phyloP scores from a whole-genome alignment of 139 green algal species.

The Chlamydomonas sp. region DNA sequence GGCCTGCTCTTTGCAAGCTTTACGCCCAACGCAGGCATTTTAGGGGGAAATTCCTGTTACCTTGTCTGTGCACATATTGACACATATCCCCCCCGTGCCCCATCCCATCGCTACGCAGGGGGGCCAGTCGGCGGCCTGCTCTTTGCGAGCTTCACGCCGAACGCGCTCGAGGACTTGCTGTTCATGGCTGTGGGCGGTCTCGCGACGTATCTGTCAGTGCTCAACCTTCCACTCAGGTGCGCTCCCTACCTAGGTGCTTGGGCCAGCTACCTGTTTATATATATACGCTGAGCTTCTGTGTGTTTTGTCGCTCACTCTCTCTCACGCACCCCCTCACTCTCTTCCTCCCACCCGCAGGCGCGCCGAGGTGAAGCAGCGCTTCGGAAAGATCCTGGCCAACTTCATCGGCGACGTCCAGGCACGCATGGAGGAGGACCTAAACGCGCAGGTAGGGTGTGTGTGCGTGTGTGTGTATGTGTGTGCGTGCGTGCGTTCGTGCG shows the following conservation, averaged over 20 bases:
- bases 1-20: conserved; percentile 52
- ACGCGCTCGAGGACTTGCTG: conserved; percentile 74
- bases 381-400: conserved; percentile 40
- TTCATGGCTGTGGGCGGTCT: conserved; percentile 45
- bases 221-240: conserved; percentile 72
- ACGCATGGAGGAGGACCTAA: conserved; percentile 44
- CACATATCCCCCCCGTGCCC: too few relatives aligned
- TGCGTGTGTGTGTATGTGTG: not conserved
- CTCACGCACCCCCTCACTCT: too few relatives aligned
- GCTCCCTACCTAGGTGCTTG: not conserved
- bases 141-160: conserved; percentile 52
- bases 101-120: too few relatives aligned
- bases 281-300: too few relatives aligned
- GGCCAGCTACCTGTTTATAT: not conserved
- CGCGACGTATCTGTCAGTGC: conserved; percentile 64
- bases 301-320: too few relatives aligned
- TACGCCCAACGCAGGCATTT: conserved; percentile 57
- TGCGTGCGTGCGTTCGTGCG: too few relatives aligned
- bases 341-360: too few relatives aligned
- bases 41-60: too few relatives aligned
- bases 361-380: conserved; percentile 76
- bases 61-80: too few relatives aligned
- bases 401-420: conserved; percentile 43
- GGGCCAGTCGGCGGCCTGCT: conserved; percentile 36
- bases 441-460: not conserved